Evolutionary conservation across 2,329 filamentous ascomycete species (phyloP), one percentile per base, ranked within the genome.

Genomic region (Phoma sp.): DNA sequence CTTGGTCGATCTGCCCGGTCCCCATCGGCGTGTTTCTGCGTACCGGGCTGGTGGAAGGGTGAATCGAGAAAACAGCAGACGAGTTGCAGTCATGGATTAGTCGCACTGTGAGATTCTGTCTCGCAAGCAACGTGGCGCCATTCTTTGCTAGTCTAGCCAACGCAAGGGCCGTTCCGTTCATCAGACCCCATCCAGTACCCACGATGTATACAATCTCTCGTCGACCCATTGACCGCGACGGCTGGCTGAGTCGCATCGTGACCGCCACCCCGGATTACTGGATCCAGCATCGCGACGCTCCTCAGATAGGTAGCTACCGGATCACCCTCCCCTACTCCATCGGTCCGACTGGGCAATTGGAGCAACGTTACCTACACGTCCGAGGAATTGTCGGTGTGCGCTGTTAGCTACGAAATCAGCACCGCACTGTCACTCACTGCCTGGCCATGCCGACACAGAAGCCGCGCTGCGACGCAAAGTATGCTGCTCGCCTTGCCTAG

Each of bases 111-210:
- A 10, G 21, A 24, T 31, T 22, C 17, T 31, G 41, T 19, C 40
- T 31, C 29, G 29, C 21, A 25, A 36, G 29, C 27, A 50, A 45
- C 39, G 46, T 50, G 41, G 46, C 52, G 52, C 33, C n/a, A 35
- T 25, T 10, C 24, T 43, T 51, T n/a, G 21, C 25, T 38, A 35
- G 37, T 29, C 35, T 50, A 22, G 50, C 45, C 29, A 51, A 38
- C 33, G 49, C 50, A 57, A 43, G 58, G 55, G 40, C 50, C 52
- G 55, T 50, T 29, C 60, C 57, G 51, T 45, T 38, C 27, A 24
- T 25, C 36, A 50, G 35, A 35, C 43, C 43, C 31, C 39, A 17
- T 21, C 31, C 31, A 21, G 21, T 36, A 22, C 32, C 29, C 17
- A 12, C 19, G 19, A 46, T 35, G 15, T 15, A 17, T 4, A 33